Evolutionary conservation across 108 stramenopile species (phyloP).

Genomic region (Cyclostephanos invisitatus): DNA sequence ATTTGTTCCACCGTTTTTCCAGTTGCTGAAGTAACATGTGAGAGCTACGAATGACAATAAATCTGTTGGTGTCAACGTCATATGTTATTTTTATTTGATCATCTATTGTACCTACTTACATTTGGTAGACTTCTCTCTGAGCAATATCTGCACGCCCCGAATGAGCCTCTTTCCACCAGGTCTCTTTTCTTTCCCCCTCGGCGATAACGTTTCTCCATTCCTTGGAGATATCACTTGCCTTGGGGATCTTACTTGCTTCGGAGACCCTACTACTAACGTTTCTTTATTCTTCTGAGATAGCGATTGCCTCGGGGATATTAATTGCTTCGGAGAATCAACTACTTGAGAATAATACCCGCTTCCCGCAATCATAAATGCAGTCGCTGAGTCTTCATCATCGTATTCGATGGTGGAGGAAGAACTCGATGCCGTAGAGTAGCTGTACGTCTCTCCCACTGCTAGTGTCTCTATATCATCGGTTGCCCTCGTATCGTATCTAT

Average conservation of each 20-base stretch:
- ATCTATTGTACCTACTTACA: background rate
- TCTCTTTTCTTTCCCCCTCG: background rate
- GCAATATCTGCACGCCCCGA: constrained; percentile 42
- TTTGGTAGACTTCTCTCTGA: constrained; percentile 34
- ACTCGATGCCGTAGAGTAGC: constrained; percentile 11
- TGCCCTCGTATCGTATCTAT: constrained; percentile 64
- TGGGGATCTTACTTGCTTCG: background rate
- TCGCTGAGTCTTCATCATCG: constrained; percentile 14
- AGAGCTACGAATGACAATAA: background rate
- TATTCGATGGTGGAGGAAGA: constrained; percentile 2
- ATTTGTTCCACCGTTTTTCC: no score
- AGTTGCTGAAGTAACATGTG: no score
- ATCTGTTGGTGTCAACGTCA: background rate
- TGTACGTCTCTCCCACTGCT: constrained; percentile 42
- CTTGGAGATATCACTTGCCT: background rate
- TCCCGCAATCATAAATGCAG: constrained; percentile 5
- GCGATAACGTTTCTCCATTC: no score
- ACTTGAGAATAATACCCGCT: constrained; percentile 5
- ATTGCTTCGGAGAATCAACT: background rate
- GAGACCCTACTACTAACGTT: constrained; percentile 1
- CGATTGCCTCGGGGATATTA: background rate
- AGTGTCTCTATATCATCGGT: constrained; percentile 84
- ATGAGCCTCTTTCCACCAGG: constrained; percentile 12
- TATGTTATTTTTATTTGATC: background rate
- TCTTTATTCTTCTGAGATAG: background rate